Evolutionary conservation across 2,329 filamentous ascomycete species (phyloP), one percentile per base, ranked within the genome.

Genomic region (Penicillium sp.): DNA sequence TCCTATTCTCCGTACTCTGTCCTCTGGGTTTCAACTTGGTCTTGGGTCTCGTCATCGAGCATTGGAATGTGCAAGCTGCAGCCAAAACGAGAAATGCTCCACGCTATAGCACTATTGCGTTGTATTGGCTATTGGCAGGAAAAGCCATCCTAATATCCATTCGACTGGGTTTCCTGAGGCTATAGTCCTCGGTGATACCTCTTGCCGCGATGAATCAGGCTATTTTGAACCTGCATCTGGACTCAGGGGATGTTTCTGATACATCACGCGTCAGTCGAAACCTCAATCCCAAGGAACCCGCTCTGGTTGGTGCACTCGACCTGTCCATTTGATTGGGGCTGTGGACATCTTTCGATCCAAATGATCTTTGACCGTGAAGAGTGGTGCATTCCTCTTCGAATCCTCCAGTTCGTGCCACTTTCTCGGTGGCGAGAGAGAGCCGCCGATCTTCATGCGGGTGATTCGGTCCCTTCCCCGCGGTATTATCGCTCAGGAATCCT

Each of bases 181-280:
- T 23, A 7, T 10, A 8, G 9, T 5, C 15, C 13, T 25, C 12
- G 3, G 6, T 40, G 38, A 40, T 27, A 40, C 24, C 24, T 40
- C 38, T 27, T 15, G 35, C 39, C 25, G 15, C 33, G 20, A 44
- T 35, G 10, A 18, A 37, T 15, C 25, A 18, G 37, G 47, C 50
- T 52, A 52, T 42, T 49, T 37, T 28, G 48, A 48, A 55, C 50
- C 53, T 57, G 55, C 55, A 44, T 55, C 32, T 29, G 37, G 28
- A 24, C 18, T 41, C 42, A 50, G 44, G 53, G 48, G 50, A 42
- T 35, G 23, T 42, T 44, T 66, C 57, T 64, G 64, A 67, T 55
- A 54, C 59, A 63, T 67, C 64, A 66, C 60, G 61, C 60, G 61
- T 65, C 64, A 62, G 55, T 57, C 51, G 35, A 53, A 46, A 49